phyloP scores from a whole-genome alignment of 192 early-diverging fungal species.

The Rhizoclosmatium sp. region DNA sequence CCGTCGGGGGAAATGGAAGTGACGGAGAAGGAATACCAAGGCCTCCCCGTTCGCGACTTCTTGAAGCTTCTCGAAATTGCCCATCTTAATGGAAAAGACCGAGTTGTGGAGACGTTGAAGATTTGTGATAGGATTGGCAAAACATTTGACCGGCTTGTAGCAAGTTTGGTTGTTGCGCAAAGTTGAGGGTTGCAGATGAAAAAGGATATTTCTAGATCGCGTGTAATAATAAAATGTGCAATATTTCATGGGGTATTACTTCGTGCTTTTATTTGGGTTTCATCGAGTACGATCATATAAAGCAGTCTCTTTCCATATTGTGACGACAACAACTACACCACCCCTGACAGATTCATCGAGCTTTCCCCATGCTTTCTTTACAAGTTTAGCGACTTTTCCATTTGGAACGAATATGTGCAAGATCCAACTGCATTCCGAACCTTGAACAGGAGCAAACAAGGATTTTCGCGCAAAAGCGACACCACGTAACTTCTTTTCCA shows the following conservation, averaged over 20 bases:
- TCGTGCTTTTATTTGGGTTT: background rate
- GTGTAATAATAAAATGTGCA: background rate
- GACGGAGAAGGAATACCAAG: slow-evolving; percentile 4
- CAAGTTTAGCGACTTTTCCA: slow-evolving; percentile 25
- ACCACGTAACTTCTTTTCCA: slow-evolving; percentile 38
- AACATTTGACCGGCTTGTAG: slow-evolving; percentile 4
- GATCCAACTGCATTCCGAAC: slow-evolving; percentile 30
- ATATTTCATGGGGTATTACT: background rate
- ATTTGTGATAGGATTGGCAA: background rate
- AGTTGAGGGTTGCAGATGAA: too few relatives aligned
- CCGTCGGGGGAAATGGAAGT: slow-evolving; percentile 7
- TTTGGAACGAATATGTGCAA: slow-evolving; percentile 38
- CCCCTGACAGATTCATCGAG: background rate
- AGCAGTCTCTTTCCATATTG: slow-evolving; percentile 20
- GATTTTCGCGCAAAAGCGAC: slow-evolving; percentile 22
- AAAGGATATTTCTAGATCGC: too few relatives aligned
- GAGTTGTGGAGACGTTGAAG: background rate
- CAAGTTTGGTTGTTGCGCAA: background rate
- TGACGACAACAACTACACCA: slow-evolving; percentile 31
- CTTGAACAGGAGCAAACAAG: slow-evolving; percentile 30
- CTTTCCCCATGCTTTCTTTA: slow-evolving; percentile 27
- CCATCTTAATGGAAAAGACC: background rate
- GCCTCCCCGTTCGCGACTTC: slow-evolving; percentile 3
- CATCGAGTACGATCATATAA: slow-evolving; percentile 25
- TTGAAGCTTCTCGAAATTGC: background rate